phyloP scores from a whole-genome alignment of 2,329 filamentous ascomycete species.

The Trichoderma atrobrunneum region DNA sequence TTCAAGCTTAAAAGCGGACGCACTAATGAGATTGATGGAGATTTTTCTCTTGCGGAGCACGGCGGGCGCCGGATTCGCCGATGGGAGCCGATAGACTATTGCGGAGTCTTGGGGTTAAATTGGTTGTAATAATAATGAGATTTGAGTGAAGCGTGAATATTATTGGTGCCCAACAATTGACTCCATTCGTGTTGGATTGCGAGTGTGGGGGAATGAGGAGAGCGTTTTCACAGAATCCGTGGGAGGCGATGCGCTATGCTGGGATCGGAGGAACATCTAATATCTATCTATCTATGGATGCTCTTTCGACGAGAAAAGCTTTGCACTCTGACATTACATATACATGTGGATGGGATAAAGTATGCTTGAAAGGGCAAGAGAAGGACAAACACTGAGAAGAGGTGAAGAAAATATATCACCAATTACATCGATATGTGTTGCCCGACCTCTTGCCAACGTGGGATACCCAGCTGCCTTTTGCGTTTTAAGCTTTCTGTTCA shows the following conservation, averaged over 20 bases:
- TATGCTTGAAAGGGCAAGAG: not conserved
- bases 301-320: not conserved
- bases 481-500: too few species aligned
- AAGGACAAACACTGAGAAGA: not conserved
- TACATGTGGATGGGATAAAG: not conserved
- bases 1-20: constrained; percentile 4
- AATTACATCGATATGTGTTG: too few species aligned
- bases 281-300: not conserved
- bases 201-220: not conserved
- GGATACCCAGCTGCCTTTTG: too few species aligned
- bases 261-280: not conserved
- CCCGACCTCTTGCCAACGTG: too few species aligned
- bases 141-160: not conserved
- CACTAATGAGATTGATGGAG: not conserved
- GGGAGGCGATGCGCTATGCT: not conserved
- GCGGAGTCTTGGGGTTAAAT: not conserved
- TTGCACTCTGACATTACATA: not conserved
- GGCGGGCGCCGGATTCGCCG: constrained; percentile 10
- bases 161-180: not conserved
- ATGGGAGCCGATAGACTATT: constrained; percentile 1
- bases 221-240: not conserved
- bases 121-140: not conserved
- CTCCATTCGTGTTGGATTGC: not conserved
- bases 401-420: not conserved
- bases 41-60: constrained; percentile 2